Evolutionary conservation across 768 basidiomycete genomes (phyloP).

Genomic region (Amanita fuliginea): DNA sequence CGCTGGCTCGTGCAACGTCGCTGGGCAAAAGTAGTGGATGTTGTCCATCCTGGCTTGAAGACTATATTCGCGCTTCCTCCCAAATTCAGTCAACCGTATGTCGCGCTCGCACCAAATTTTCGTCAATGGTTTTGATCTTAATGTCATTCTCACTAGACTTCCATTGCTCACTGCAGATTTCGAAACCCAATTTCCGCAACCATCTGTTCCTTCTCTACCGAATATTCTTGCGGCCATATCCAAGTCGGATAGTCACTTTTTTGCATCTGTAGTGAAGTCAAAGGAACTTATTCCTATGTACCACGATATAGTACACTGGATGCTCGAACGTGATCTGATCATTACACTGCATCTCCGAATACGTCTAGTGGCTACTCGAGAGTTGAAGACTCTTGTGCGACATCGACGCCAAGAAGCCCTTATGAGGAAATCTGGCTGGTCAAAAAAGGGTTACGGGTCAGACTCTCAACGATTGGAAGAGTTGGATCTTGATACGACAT

Average conservation of each 20-base stretch:
- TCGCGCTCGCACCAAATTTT: constrained; percentile 11
- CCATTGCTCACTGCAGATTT: constrained; percentile 50
- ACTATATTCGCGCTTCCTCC: constrained; percentile 73
- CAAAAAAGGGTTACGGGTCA: constrained; percentile 6
- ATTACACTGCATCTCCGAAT: constrained; percentile 79
- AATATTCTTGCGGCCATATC: constrained; percentile 59
- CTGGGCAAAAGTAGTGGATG: constrained; percentile 82
- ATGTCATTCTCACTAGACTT: constrained; percentile 31
- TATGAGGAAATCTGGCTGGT: constrained; percentile 15
- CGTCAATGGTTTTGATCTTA: constrained; percentile 3
- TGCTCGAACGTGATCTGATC: constrained; percentile 80
- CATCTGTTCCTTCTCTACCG: constrained; percentile 59
- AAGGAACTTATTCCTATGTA: constrained; percentile 62
- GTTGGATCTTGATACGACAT: constrained; percentile 5
- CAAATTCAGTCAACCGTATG: constrained; percentile 51
- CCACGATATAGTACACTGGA: constrained; percentile 81
- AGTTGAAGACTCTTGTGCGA: constrained; percentile 65
- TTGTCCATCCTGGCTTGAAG: constrained; percentile 67
- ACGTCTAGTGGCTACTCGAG: constrained; percentile 67
- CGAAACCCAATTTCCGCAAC: constrained; percentile 43
- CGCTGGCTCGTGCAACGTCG: constrained; percentile 87
- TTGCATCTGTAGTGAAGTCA: constrained; percentile 61
- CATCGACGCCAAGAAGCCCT: constrained; percentile 27
- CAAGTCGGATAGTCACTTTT: constrained; percentile 64
- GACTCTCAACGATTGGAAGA: constrained; percentile 6